phyloP scores from a whole-genome alignment of 306 rosid species.

The Cucumis hystrix region DNA sequence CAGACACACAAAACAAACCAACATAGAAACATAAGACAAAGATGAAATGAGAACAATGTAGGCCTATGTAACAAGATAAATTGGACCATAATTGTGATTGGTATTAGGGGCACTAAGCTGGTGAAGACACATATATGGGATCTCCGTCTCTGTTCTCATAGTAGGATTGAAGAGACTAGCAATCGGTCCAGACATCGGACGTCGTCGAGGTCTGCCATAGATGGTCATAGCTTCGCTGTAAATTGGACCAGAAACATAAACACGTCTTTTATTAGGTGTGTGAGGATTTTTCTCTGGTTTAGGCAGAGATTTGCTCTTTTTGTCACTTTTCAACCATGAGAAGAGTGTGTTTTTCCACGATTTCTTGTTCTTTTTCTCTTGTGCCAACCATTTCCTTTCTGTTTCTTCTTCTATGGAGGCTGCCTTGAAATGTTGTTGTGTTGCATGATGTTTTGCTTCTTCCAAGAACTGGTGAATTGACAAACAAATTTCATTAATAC shows the following conservation, averaged over 20 bases:
- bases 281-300: conserved; percentile 15
- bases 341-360: conserved; percentile 51
- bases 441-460: conserved; percentile 52
- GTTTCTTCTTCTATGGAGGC: conserved; percentile 29
- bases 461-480: conserved; percentile 46
- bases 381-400: conserved; percentile 16
- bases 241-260: conserved; percentile 61
- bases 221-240: conserved; percentile 8
- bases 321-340: conserved; percentile 66
- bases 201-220: conserved; percentile 17
- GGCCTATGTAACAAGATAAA: conserved; percentile 47
- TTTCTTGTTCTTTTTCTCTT: conserved; percentile 36
- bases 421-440: conserved; percentile 21
- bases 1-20: not conserved
- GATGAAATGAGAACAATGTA: not conserved
- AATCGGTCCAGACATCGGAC: conserved; percentile 48
- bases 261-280: conserved; percentile 16
- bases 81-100: conserved; percentile 45
- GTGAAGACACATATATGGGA: conserved; percentile 37
- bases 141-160: conserved; percentile 25
- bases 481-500: not conserved
- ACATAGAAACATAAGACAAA: too few species aligned
- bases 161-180: conserved; percentile 32
- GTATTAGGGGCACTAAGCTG: conserved; percentile 22
- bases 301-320: conserved; percentile 20